Conservation (phyloP, 2,329 filamentous ascomycete species). For the Venturia effusa region DNA sequence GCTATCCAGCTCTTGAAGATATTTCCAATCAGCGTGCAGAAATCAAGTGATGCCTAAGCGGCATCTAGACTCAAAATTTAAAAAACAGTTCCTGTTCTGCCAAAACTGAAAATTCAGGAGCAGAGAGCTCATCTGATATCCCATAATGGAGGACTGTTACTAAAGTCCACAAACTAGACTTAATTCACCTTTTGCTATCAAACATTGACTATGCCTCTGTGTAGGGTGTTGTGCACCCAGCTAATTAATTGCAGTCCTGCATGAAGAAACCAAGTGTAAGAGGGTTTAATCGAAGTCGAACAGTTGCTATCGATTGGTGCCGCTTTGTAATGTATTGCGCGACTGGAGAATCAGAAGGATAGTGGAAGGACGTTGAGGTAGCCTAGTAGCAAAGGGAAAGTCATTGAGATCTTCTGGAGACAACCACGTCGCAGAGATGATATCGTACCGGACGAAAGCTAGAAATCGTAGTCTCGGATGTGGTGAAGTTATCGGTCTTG, state of each 20-base stretch:
- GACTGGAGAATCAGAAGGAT: neutral
- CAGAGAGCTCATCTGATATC: neutral
- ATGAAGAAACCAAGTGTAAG: neutral
- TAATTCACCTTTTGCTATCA: neutral
- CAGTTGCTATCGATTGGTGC: neutral
- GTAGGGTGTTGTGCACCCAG: neutral
- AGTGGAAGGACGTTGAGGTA: neutral
- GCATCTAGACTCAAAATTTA: neutral
- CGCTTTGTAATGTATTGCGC: neutral
- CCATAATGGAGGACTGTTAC: neutral
- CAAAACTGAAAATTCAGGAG: neutral
- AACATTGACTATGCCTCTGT: neutral
- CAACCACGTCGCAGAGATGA: neutral
- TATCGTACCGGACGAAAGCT: neutral
- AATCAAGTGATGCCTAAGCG: neutral
- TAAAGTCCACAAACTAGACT: neutral
- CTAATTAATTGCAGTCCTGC: neutral
- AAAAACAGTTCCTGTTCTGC: neutral
- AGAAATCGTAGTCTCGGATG: neutral
- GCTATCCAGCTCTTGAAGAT: neutral
- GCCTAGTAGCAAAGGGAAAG: neutral
- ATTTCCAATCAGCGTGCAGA: neutral
- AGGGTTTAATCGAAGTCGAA: neutral
- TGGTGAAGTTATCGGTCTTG: neutral
- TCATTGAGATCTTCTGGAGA: neutral